phyloP scores from a whole-genome alignment of 331 rosid species.

The Malus hybrid region DNA sequence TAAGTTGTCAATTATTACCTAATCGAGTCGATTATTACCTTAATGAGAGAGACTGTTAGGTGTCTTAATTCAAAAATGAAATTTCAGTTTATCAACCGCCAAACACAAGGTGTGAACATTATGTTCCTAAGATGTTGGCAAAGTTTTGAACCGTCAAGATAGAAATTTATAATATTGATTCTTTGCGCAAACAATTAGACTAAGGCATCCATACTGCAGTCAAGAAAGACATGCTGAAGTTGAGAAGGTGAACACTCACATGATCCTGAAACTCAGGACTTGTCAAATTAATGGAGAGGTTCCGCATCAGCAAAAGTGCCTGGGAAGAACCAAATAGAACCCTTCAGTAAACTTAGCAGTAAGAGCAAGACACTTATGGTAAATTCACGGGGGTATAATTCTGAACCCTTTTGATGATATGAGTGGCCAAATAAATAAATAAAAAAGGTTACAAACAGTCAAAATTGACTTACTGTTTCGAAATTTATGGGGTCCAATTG shows the following conservation, averaged over 20 bases:
- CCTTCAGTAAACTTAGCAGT: neutral
- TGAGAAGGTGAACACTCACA: slow-evolving; percentile 39
- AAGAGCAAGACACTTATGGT: neutral
- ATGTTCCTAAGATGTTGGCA: neutral
- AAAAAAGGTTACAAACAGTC: neutral
- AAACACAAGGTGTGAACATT: neutral
- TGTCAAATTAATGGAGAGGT: slow-evolving; percentile 64
- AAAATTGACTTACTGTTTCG: slow-evolving; percentile 58
- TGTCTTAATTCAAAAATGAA: neutral
- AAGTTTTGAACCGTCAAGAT: neutral
- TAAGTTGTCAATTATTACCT: neutral
- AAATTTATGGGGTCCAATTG: slow-evolving; percentile 82
- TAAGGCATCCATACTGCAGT: neutral
- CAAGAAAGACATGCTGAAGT: neutral
- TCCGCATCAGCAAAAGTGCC: slow-evolving; percentile 75
- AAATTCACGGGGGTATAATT: neutral
- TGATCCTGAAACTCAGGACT: slow-evolving; percentile 73
- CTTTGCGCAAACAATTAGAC: neutral
- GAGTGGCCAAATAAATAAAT: neutral
- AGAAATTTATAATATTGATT: neutral
- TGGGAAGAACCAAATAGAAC: slow-evolving; percentile 25
- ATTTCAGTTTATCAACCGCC: neutral
- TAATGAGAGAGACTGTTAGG: neutral
- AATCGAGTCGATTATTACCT: neutral
- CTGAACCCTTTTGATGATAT: neutral